Evolutionary conservation across 2,329 filamentous ascomycete species (phyloP).

Genomic region (Drechslera avenae): DNA sequence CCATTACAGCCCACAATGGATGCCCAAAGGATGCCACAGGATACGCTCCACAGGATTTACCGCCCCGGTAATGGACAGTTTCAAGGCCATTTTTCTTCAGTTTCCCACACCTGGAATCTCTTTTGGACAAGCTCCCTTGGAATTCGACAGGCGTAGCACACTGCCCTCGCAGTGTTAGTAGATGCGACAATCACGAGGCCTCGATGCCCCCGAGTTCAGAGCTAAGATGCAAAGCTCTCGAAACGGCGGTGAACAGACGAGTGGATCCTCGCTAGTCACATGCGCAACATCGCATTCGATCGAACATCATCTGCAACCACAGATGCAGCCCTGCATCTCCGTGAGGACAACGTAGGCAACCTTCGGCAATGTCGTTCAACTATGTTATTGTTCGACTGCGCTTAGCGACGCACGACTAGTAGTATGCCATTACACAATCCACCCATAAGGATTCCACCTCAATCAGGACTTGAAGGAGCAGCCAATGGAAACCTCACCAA

Average conservation of each 20-base stretch:
- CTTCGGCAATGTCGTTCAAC: slow-evolving; percentile 33
- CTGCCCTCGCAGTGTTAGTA: slow-evolving; percentile 38
- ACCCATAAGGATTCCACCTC: not conserved
- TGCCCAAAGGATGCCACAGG: slow-evolving; percentile 30
- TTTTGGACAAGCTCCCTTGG: slow-evolving; percentile 10
- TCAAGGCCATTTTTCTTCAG: slow-evolving; percentile 30
- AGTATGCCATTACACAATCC: slow-evolving; percentile 16
- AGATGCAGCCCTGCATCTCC: slow-evolving; percentile 22
- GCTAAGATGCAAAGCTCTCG: slow-evolving; percentile 35
- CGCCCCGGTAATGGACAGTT: slow-evolving; percentile 22
- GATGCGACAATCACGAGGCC: slow-evolving; percentile 31
- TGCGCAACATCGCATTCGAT: slow-evolving; percentile 26
- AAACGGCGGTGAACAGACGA: slow-evolving; percentile 31
- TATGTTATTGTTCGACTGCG: slow-evolving; percentile 33
- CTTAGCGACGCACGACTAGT: slow-evolving; percentile 20
- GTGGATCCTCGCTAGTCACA: slow-evolving; percentile 27
- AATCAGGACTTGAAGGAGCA: not conserved
- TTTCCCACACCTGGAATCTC: slow-evolving; percentile 15
- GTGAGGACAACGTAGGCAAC: slow-evolving; percentile 29
- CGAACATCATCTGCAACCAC: slow-evolving; percentile 19
- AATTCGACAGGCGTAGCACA: slow-evolving; percentile 18
- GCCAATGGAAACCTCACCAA: not conserved
- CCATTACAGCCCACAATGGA: slow-evolving; percentile 40
- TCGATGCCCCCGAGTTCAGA: slow-evolving; percentile 32
- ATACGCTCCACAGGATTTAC: slow-evolving; percentile 21